Conservation (phyloP, 805 yeast species). For the Lipomyces yamanashiensis region DNA sequence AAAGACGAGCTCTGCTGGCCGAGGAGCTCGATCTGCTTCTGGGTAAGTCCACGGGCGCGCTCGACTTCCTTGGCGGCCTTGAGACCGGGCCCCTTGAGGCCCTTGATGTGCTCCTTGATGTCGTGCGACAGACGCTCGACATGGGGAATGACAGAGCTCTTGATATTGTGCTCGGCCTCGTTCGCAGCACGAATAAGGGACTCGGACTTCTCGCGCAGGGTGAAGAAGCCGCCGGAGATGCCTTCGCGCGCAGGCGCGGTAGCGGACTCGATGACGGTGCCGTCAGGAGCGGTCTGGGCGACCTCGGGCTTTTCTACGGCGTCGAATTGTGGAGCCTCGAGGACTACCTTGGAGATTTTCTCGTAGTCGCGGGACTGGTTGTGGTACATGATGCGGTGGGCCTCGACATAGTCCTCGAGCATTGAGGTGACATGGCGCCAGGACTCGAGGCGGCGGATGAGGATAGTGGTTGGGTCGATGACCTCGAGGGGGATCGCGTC, state of each 20-base stretch:
- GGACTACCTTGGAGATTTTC: conserved; percentile 44
- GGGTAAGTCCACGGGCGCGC: conserved; percentile 45
- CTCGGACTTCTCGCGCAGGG: conserved; percentile 45
- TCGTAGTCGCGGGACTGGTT: conserved; percentile 43
- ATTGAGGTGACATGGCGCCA: conserved; percentile 46
- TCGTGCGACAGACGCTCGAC: conserved; percentile 50
- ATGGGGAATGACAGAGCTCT: conserved; percentile 50
- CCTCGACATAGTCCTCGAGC: conserved; percentile 43
- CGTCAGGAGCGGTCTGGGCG: not conserved
- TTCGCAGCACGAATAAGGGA: conserved; percentile 45
- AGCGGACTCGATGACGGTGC: conserved; percentile 7
- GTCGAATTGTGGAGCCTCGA: conserved; percentile 47
- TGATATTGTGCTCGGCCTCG: conserved; percentile 50
- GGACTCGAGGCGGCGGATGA: conserved; percentile 47
- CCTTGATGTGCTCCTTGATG: conserved; percentile 52
- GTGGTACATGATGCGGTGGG: conserved; percentile 42
- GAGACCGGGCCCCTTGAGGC: conserved; percentile 45
- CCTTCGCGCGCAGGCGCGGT: conserved; percentile 35
- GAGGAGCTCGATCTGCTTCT: conserved; percentile 49
- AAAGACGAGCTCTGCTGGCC: conserved; percentile 46
- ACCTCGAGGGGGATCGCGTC: conserved; percentile 36
- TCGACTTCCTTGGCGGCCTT: conserved; percentile 49
- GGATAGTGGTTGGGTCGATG: conserved; percentile 47
- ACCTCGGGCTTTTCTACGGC: conserved; percentile 25
- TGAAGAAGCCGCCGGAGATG: conserved; percentile 45